A percentile compares a stretch with the other conserved stretches of the same genome.
These are phyloP conservation scores for Macrolepiota albuminosa DNA, from an alignment of 768 basidiomycete species.

Conservation along the genomic window DNA sequence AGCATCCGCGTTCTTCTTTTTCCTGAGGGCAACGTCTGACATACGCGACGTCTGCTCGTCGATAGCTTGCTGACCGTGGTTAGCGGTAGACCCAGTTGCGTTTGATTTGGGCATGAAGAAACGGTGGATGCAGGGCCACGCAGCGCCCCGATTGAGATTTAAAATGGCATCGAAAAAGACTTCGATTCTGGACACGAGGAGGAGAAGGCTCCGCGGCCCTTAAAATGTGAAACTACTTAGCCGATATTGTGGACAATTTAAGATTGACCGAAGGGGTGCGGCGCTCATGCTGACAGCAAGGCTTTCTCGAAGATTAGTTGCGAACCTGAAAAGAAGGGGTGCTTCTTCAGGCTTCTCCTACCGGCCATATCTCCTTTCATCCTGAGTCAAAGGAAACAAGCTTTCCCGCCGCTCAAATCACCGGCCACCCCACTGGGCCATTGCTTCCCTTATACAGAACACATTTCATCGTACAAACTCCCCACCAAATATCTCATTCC, in stretches of 20 bases:
- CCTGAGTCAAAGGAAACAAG: conserved; percentile 23
- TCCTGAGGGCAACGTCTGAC: conserved; percentile 67
- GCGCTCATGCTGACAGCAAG: conserved; percentile 39
- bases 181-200: conserved; percentile 69
- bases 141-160: conserved; percentile 33
- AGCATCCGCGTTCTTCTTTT: conserved; percentile 88
- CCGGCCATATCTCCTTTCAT: conserved; percentile 35
- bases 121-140: conserved; percentile 17
- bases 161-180: conserved; percentile 61
- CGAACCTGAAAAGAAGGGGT: conserved; percentile 9
- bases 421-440: conserved; percentile 21
- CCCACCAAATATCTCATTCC: conserved; percentile 22
- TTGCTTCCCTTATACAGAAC: conserved; percentile 13
- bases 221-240: conserved; percentile 37
- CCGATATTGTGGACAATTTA: conserved; percentile 46
- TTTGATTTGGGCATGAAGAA: conserved; percentile 40
- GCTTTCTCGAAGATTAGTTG: conserved; percentile 40
- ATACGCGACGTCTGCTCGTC: conserved; percentile 38
- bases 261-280: conserved; percentile 45
- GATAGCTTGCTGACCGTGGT: conserved; percentile 27
- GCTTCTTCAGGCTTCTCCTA: conserved; percentile 2
- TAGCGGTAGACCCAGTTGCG: conserved; percentile 25
- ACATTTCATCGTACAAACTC: not conserved
- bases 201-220: conserved; percentile 48
- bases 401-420: conserved; percentile 24